phyloP scores from a whole-genome alignment of 345 rosid species.

The Hirschfeldia incana region DNA sequence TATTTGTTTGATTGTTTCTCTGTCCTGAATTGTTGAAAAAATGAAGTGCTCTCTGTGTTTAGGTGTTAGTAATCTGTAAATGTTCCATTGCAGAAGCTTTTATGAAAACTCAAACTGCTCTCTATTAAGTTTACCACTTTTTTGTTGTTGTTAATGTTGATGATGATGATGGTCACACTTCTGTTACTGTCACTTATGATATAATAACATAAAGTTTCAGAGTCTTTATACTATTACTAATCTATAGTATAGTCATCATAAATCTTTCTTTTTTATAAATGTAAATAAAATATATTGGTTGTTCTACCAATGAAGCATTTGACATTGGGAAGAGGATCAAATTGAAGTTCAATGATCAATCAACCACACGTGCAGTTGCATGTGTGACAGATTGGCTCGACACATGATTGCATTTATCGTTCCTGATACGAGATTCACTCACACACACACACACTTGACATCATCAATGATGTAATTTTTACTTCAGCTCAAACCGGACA shows the following conservation, averaged over 20 bases:
- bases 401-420: conserved; percentile 41
- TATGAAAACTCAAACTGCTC: conserved; percentile 18
- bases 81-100: conserved; percentile 34
- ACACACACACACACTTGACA: background rate
- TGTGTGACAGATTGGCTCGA: conserved; percentile 42
- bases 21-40: conserved; percentile 29
- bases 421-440: conserved; percentile 26
- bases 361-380: conserved; percentile 37
- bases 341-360: conserved; percentile 26
- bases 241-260: background rate
- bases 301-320: conserved; percentile 22
- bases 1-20: conserved; percentile 25
- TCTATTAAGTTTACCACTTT: conserved; percentile 21
- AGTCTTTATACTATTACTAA: background rate
- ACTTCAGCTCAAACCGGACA: conserved; percentile 10
- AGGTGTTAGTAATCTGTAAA: conserved; percentile 41
- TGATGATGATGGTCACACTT: background rate
- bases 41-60: conserved; percentile 19
- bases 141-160: background rate
- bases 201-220: background rate
- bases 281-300: background rate
- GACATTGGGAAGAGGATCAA: conserved; percentile 36
- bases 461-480: background rate
- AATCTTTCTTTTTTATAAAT: background rate
- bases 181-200: background rate